Base-by-base conservation (phyloP, 2,329 filamentous ascomycete species). In the Fusarium secorum region DNA sequence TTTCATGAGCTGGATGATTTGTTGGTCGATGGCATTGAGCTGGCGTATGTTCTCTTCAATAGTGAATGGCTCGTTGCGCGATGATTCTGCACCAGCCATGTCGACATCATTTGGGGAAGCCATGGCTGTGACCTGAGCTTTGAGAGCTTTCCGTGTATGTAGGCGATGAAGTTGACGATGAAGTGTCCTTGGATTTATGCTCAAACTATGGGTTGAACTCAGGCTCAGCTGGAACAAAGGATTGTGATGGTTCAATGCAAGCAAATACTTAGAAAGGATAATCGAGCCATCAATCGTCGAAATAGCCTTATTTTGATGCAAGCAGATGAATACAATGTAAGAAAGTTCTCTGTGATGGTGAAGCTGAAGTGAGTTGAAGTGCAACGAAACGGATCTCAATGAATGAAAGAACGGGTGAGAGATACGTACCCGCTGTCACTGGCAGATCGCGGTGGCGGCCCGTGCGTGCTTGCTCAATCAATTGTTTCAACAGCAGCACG, bases 1-100 rank as follows among this genome's bases (percentile, higher is more conserved):
- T 60, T 68, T 74, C 79, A 82, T 80, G 57, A 82, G 77, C 64
- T 81, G 75, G 38, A 82, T 80, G 39, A 80, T 79, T 45, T 79
- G 89, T 76, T 88, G 88, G 81, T 97, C 94, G 74, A 97, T 92
- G 44, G 91, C 89, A 73, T 90, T 91, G 60, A 97, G 88, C 76
- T 97, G 93, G 62, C 90, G 85, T 71, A 97, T 94, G 71, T 92
- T 93, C 78, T 97, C 92, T 42, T 91, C 87, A 36, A 91, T 87
- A 14, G 89, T 92, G 72, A 95, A 92, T n/a, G 86, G 85, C 36
- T 85, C 77, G 45, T 85, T 60, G 44, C 77, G 71, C 32, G 77
- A 35, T 6, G 71, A 45, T 10, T 69, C 76, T 24, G 66, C 72
- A 18, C 78, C 74, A 7, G 44, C 70, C 79, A 81, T 81, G 33